Percentiles rank a stretch among this genome's conserved stretches.
These are phyloP conservation scores for Crithidia brevicula DNA, from an alignment of 208 protist genomes.

Conservation along the genomic window DNA sequence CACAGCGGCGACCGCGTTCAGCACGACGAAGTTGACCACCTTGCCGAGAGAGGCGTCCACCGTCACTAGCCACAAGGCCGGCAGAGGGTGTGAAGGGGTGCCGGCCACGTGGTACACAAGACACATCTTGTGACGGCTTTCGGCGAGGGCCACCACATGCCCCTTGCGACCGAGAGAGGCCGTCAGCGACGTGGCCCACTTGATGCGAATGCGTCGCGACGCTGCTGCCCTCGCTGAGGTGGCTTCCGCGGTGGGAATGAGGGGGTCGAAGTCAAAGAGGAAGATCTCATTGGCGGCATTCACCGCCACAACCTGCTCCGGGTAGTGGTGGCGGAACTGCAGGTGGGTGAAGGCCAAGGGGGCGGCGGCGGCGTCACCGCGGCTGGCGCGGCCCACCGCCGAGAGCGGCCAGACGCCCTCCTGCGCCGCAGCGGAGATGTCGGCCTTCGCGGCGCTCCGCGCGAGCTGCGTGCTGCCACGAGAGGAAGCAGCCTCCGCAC, in stretches of 20 bases:
- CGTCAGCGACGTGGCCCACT: constrained; percentile 71
- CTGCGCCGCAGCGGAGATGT: not conserved
- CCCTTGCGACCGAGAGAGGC: constrained; percentile 41
- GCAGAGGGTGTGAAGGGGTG: constrained; percentile 34
- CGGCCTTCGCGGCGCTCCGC: not conserved
- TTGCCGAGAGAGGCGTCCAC: constrained; percentile 51
- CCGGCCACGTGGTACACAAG: constrained; percentile 49
- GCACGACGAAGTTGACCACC: constrained; percentile 55
- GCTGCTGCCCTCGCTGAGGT: not conserved
- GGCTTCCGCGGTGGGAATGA: constrained; percentile 10
- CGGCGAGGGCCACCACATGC: constrained; percentile 48
- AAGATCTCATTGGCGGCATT: constrained; percentile 65
- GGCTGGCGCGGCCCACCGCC: not conserved
- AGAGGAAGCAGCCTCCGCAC: too few relatives aligned
- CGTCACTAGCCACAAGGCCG: constrained; percentile 64
- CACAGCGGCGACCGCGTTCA: constrained; percentile 65
- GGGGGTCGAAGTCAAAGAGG: constrained; percentile 43
- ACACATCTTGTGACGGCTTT: constrained; percentile 53
- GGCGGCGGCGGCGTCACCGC: constrained; percentile 5
- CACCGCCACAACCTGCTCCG: constrained; percentile 51
- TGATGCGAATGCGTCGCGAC: constrained; percentile 10
- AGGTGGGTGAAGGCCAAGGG: constrained; percentile 52
- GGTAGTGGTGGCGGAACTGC: constrained; percentile 44
- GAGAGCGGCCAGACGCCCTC: constrained; percentile 29
- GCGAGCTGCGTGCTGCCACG: not conserved